Percentiles rank a stretch among this genome's conserved stretches.
Conservation (phyloP, 2,329 filamentous ascomycete species). For the Botrytis cinerea region DNA sequence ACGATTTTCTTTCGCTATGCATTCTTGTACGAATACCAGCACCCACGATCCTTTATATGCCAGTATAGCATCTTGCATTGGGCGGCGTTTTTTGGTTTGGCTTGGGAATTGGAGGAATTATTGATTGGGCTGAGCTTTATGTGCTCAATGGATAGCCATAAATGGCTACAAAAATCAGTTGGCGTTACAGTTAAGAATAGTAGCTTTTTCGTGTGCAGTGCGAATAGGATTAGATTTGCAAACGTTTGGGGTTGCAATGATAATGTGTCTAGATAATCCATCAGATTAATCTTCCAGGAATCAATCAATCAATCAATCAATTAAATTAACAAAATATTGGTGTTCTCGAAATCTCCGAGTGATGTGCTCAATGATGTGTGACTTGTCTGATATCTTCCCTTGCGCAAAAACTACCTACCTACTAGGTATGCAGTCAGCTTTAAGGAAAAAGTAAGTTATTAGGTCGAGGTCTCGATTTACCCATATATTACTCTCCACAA, state of each 20-base stretch:
- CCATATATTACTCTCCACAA: background rate
- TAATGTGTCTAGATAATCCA: slow-evolving; percentile 18
- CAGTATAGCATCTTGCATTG: slow-evolving; percentile 37
- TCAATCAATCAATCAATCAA: slow-evolving; percentile 17
- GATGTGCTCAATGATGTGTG: background rate
- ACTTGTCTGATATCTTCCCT: background rate
- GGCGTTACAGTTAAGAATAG: slow-evolving; percentile 25
- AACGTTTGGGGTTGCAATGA: slow-evolving; percentile 14
- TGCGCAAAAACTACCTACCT: background rate
- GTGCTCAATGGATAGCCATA: slow-evolving; percentile 15
- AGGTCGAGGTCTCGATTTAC: background rate
- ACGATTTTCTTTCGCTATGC: slow-evolving; percentile 37
- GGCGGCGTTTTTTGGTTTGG: slow-evolving; percentile 32
- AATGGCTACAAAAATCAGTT: slow-evolving; percentile 22
- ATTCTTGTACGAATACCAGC: slow-evolving; percentile 41
- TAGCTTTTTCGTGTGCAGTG: slow-evolving; percentile 20
- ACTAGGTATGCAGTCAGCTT: background rate
- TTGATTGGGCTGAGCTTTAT: slow-evolving; percentile 23
- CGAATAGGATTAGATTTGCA: slow-evolving; percentile 8
- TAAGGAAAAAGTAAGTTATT: background rate
- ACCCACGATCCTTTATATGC: slow-evolving; percentile 34
- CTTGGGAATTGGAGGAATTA: slow-evolving; percentile 26
- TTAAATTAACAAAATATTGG: background rate
- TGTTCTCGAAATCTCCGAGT: background rate
- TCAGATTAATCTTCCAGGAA: background rate